phyloP scores from a whole-genome alignment of 208 protist species.

The Crithidia fasciculata region DNA sequence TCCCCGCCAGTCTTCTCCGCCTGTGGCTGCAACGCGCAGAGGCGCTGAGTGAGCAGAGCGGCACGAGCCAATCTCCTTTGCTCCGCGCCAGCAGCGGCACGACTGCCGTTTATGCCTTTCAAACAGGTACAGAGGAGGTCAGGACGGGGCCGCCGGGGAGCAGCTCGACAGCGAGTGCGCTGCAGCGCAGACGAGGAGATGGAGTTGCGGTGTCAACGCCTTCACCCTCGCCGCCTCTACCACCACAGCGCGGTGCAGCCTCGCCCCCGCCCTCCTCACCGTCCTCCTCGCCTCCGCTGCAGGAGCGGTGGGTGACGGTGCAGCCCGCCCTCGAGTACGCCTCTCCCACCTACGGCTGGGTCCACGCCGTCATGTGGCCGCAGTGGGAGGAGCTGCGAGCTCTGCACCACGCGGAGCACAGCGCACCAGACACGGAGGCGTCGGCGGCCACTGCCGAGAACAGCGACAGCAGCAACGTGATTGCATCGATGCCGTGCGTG shows the following conservation, averaged over 20 bases:
- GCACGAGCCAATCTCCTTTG: neutral
- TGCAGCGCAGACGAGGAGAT: too few species aligned
- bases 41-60: neutral
- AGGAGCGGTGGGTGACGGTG: slow-evolving; percentile 21
- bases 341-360: slow-evolving; percentile 16
- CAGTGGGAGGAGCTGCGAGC: slow-evolving; percentile 32
- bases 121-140: too few species aligned
- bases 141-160: too few species aligned
- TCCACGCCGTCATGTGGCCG: slow-evolving; percentile 21
- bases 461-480: too few species aligned
- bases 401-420: slow-evolving; percentile 17
- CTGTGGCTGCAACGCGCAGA: slow-evolving; percentile 19
- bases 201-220: too few species aligned
- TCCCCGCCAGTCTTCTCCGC: slow-evolving; percentile 11
- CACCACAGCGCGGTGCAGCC: neutral
- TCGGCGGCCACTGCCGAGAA: too few species aligned
- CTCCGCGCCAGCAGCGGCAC: neutral
- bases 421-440: too few species aligned
- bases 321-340: slow-evolving; percentile 33
- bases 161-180: too few species aligned
- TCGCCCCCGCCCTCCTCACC: neutral
- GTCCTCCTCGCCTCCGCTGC: neutral
- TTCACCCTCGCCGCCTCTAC: too few species aligned
- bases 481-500: neutral
- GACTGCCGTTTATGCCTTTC: too few species aligned